A percentile compares a stretch with the other conserved stretches of the same genome.
These are phyloP conservation scores for Leishmania arabica DNA, from an alignment of 208 protist species.

Conservation along the genomic window DNA sequence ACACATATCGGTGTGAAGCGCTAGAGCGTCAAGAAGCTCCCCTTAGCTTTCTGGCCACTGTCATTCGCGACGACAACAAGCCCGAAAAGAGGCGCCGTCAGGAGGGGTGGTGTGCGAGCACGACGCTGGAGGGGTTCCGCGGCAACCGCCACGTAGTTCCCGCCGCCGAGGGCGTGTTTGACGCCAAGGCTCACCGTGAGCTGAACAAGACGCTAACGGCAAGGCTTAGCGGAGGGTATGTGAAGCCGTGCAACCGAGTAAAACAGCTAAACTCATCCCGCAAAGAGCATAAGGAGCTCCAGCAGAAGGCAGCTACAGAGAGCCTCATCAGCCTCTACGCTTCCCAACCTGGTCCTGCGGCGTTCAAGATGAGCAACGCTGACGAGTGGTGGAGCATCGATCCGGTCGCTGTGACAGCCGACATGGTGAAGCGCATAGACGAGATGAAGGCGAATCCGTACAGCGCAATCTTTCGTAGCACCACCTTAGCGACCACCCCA, in stretches of 20 bases:
- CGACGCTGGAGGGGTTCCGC: slow-evolving; percentile 20
- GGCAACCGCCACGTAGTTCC: slow-evolving; percentile 28
- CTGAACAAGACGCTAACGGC: slow-evolving; percentile 38
- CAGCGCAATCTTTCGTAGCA: slow-evolving; percentile 21
- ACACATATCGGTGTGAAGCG: slow-evolving; percentile 41
- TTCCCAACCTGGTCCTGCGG: slow-evolving; percentile 26
- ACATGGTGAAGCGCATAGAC: slow-evolving; percentile 26
- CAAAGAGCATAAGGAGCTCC: slow-evolving; percentile 22
- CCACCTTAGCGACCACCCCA: background rate
- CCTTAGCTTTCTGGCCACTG: slow-evolving; percentile 51
- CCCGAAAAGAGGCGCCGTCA: slow-evolving; percentile 36
- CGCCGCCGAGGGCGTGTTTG: slow-evolving; percentile 9
- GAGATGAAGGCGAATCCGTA: slow-evolving; percentile 39
- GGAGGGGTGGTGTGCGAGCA: slow-evolving; percentile 53
- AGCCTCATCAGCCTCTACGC: slow-evolving; percentile 31
- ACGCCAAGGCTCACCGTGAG: slow-evolving; percentile 32
- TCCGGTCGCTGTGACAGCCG: slow-evolving; percentile 45
- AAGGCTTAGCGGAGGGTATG: slow-evolving; percentile 41
- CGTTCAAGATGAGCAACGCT: slow-evolving; percentile 87
- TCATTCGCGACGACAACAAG: slow-evolving; percentile 44
- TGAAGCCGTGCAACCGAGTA: slow-evolving; percentile 40
- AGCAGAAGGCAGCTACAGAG: slow-evolving; percentile 25
- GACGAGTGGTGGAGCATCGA: slow-evolving; percentile 78
- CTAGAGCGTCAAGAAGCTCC: slow-evolving; percentile 30
- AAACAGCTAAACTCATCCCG: slow-evolving; percentile 33